Evolutionary conservation across 805 yeast genomes (phyloP).

Genomic region (Helenozyma rhizophorensis): DNA sequence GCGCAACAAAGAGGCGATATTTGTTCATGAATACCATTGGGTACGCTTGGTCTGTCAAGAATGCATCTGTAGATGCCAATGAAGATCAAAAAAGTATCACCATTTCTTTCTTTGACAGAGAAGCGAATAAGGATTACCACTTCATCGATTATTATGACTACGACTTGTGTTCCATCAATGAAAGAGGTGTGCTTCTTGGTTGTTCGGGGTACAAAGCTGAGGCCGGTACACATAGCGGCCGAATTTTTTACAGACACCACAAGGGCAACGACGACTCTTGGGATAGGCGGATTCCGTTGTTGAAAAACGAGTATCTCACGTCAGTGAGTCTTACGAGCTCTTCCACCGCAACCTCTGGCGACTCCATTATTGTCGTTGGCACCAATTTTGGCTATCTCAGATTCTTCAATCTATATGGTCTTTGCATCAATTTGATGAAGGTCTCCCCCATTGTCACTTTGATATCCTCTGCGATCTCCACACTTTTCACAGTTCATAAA

Average conservation of each 20-base stretch:
- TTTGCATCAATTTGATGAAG: constrained; percentile 65
- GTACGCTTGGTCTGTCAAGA: constrained; percentile 70
- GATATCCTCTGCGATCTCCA: constrained; percentile 54
- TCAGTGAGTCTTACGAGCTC: constrained; percentile 54
- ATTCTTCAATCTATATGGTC: constrained; percentile 66
- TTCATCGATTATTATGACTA: constrained; percentile 70
- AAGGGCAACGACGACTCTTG: constrained; percentile 59
- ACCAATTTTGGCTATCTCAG: constrained; percentile 75
- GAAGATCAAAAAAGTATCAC: constrained; percentile 61
- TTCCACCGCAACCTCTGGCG: constrained; percentile 17
- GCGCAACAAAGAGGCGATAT: constrained; percentile 50
- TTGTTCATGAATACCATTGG: constrained; percentile 78
- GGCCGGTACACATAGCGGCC: constrained; percentile 24
- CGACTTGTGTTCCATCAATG: constrained; percentile 72
- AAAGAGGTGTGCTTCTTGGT: constrained; percentile 61
- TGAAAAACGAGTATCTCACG: constrained; percentile 58
- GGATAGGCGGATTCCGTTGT: constrained; percentile 58
- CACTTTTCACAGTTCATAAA: constrained; percentile 49
- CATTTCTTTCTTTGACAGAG: constrained; percentile 79
- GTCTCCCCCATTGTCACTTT: constrained; percentile 69
- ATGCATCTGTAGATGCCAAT: constrained; percentile 11
- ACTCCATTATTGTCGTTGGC: constrained; percentile 58
- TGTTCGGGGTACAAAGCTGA: constrained; percentile 24
- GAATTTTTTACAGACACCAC: constrained; percentile 67
- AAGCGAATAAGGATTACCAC: constrained; percentile 73